phyloP scores from a whole-genome alignment of 768 basidiomycete species.

The Thelephora aurantiotincta region DNA sequence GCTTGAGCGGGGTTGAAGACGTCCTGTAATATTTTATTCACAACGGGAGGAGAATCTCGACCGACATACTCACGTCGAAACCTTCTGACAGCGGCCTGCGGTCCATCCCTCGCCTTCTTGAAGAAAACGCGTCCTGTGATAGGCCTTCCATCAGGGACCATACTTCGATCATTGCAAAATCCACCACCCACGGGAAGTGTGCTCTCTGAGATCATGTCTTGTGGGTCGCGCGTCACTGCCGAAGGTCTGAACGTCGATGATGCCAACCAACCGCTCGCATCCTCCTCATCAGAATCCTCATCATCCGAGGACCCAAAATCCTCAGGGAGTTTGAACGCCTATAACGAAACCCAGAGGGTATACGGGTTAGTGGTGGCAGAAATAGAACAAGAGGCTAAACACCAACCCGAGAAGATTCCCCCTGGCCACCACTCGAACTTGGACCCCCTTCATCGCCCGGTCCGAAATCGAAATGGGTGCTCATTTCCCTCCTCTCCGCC shows the following conservation, averaged over 20 bases:
- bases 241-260: constrained; percentile 49
- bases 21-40: constrained; percentile 9
- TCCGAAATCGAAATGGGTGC: constrained; percentile 48
- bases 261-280: constrained; percentile 70
- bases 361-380: not conserved
- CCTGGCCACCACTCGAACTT: constrained; percentile 26
- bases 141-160: too few relatives aligned
- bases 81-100: constrained; percentile 18
- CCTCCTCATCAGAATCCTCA: constrained; percentile 40
- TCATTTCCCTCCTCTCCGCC: constrained; percentile 32
- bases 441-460: constrained; percentile 27
- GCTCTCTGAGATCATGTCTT: constrained; percentile 27
- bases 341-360: constrained; percentile 78
- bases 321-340: constrained; percentile 55
- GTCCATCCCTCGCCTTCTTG: constrained; percentile 2
- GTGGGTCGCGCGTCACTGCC: constrained; percentile 21
- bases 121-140: constrained; percentile 9
- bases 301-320: constrained; percentile 39
- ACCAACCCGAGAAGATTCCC: constrained; percentile 31
- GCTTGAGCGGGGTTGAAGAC: constrained; percentile 5
- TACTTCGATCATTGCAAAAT: constrained; percentile 20
- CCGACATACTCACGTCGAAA: constrained; percentile 15
- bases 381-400: not conserved
- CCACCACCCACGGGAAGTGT: constrained; percentile 36
- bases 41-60: not conserved